Evolutionary conservation across 163 green algal genomes (phyloP).

Genomic region (Chlamydomonas reinhardtii): DNA sequence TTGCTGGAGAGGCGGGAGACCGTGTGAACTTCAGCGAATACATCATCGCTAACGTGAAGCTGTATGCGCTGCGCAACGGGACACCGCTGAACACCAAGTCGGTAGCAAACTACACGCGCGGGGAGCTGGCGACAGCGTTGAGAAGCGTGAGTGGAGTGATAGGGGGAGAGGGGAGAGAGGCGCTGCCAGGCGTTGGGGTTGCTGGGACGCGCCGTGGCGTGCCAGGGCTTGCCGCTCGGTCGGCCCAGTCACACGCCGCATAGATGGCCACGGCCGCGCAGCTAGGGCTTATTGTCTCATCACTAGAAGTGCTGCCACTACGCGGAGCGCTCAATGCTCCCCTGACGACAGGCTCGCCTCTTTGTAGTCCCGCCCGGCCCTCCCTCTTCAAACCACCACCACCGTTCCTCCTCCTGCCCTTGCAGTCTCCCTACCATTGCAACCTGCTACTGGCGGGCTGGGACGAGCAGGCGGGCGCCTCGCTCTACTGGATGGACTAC

Average conservation of each 20-base stretch:
- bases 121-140: constrained; percentile 94
- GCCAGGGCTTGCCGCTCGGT: not conserved
- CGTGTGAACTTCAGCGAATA: constrained; percentile 96
- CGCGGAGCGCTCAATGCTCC: too few species aligned
- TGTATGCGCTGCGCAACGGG: constrained; percentile 94
- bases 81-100: constrained; percentile 88
- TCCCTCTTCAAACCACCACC: too few species aligned
- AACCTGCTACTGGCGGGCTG: constrained; percentile 97
- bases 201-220: not conserved
- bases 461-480: constrained; percentile 85
- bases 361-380: too few species aligned
- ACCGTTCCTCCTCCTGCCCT: too few species aligned
- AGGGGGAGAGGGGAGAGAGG: too few species aligned
- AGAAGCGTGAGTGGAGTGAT: constrained; percentile 75
- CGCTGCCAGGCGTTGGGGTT: too few species aligned
- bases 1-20: constrained; percentile 93
- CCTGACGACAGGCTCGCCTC: too few species aligned
- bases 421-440: constrained; percentile 91
- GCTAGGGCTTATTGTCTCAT: too few species aligned
- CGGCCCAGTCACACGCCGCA: too few species aligned
- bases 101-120: constrained; percentile 92
- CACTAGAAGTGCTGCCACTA: too few species aligned
- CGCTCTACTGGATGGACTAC: constrained; percentile 99
- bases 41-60: constrained; percentile 94
- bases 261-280: too few species aligned